Percentiles rank a stretch among this genome's conserved stretches.
phyloP scores from a whole-genome alignment of 2,329 filamentous ascomycete genomes.

The Chaetoscypha palmicola region DNA sequence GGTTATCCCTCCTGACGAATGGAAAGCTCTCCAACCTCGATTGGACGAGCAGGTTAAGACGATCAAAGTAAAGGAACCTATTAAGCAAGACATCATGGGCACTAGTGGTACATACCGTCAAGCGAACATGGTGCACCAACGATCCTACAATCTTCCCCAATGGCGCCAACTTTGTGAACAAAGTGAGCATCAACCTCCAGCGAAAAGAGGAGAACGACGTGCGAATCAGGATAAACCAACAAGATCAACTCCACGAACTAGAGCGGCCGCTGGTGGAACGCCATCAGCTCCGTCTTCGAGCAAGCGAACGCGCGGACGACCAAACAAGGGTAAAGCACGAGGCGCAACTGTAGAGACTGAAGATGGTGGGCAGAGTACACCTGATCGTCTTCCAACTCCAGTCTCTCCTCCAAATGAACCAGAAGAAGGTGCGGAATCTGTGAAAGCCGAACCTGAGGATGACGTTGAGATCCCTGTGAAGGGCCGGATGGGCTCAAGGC shows the following conservation, averaged over 20 bases:
- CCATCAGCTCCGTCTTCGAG: constrained; percentile 14
- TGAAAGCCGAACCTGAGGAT: constrained; percentile 35
- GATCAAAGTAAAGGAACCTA: constrained; percentile 90
- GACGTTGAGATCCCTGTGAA: constrained; percentile 38
- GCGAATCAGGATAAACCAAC: constrained; percentile 37
- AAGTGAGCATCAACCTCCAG: constrained; percentile 91
- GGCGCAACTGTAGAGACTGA: constrained; percentile 15
- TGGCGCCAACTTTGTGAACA: constrained; percentile 93
- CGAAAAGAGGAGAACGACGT: constrained; percentile 75
- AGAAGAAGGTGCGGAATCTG: constrained; percentile 31
- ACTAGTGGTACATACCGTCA: constrained; percentile 93
- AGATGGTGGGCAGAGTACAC: constrained; percentile 36
- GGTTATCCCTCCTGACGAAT: constrained; percentile 87
- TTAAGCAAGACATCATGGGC: constrained; percentile 97
- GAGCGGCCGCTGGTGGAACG: constrained; percentile 19
- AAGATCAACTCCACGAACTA: constrained; percentile 26
- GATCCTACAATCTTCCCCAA: constrained; percentile 93
- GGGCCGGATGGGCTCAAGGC: constrained; percentile 40
- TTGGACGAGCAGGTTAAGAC: constrained; percentile 84
- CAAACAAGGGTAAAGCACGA: constrained; percentile 22
- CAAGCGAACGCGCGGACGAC: constrained; percentile 20
- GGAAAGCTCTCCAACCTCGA: constrained; percentile 72
- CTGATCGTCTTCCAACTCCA: constrained; percentile 43
- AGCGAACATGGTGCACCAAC: constrained; percentile 91
- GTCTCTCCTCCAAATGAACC: constrained; percentile 40